These are phyloP conservation scores for Dillenia suffruticosa DNA, from an alignment of 164 flowering plant genomes.

Conservation along the genomic window DNA sequence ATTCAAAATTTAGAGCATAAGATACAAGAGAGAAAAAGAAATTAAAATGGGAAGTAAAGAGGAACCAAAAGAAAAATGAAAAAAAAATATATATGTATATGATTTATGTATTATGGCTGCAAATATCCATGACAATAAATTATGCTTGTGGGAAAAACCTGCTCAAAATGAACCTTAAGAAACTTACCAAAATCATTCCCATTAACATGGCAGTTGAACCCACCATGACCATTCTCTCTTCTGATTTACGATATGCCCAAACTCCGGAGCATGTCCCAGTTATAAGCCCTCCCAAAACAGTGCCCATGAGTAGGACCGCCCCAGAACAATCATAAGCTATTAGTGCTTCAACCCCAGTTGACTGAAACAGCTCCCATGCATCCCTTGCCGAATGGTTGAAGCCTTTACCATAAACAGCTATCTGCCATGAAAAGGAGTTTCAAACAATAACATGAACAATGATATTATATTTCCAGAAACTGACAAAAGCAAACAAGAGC, in stretches of 20 bases:
- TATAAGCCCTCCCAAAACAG: constrained; percentile 82
- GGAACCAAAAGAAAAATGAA: too few relatives aligned
- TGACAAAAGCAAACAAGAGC: too few relatives aligned
- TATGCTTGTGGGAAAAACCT: too few relatives aligned
- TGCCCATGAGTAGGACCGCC: constrained; percentile 93
- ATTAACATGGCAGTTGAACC: constrained; percentile 87
- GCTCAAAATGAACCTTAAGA: background rate
- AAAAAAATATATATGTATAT: too few relatives aligned
- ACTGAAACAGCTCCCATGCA: constrained; percentile 99
- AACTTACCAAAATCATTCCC: constrained; percentile 94
- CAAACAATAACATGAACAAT: too few relatives aligned
- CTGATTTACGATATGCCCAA: constrained; percentile 66
- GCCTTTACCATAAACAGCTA: constrained; percentile 91
- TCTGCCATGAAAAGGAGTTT: constrained; percentile 38
- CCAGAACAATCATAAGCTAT: constrained; percentile 99
- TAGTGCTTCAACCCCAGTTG: constrained; percentile 99
- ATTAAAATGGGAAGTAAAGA: too few relatives aligned
- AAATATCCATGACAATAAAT: too few relatives aligned
- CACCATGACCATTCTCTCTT: constrained; percentile 72
- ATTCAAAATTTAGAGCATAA: too few relatives aligned
- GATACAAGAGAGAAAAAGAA: too few relatives aligned
- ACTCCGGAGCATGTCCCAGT: constrained; percentile 81
- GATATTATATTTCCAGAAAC: too few relatives aligned
- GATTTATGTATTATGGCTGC: too few relatives aligned
- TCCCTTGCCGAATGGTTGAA: constrained; percentile 97